These are phyloP conservation scores for Blastocystis sp. DNA, from an alignment of 352 stramenopile species.

Conservation along the genomic window DNA sequence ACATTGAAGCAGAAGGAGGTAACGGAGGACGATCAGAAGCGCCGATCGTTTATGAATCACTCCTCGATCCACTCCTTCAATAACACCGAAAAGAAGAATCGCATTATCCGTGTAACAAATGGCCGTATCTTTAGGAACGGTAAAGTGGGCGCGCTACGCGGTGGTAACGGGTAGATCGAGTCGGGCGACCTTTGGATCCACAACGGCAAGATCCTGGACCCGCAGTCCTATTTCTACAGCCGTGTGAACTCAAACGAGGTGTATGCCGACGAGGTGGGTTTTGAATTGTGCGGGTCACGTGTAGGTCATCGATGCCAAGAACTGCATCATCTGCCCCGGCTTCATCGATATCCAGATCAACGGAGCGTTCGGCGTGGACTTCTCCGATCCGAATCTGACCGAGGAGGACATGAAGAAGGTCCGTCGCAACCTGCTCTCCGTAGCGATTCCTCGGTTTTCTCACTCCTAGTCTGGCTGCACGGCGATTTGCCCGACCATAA, in stretches of 20 bases:
- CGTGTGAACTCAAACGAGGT: constrained; percentile 58
- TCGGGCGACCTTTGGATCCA: constrained; percentile 58
- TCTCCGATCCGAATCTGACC: constrained; percentile 76
- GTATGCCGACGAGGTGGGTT: constrained; percentile 45
- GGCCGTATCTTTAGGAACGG: constrained; percentile 64
- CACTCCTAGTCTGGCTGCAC: constrained; percentile 76
- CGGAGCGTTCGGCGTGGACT: constrained; percentile 81
- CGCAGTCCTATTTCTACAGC: constrained; percentile 67
- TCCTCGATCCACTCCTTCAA: constrained; percentile 66
- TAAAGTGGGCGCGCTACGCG: constrained; percentile 24
- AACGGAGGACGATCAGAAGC: constrained; percentile 47
- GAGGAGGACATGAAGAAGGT: constrained; percentile 74
- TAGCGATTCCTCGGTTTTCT: background rate
- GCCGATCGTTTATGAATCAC: constrained; percentile 59
- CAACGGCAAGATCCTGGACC: constrained; percentile 64
- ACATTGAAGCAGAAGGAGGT: constrained; percentile 19
- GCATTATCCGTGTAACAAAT: constrained; percentile 62
- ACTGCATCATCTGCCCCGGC: constrained; percentile 77
- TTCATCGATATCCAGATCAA: constrained; percentile 87
- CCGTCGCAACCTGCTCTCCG: constrained; percentile 73
- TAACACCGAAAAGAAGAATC: constrained; percentile 54
- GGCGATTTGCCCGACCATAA: constrained; percentile 83
- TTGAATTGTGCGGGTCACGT: background rate
- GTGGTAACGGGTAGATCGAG: constrained; percentile 54
- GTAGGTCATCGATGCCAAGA: constrained; percentile 65